Evolutionary conservation across 2,329 filamentous ascomycete genomes (phyloP).

Genomic region (Daldinia sp.): DNA sequence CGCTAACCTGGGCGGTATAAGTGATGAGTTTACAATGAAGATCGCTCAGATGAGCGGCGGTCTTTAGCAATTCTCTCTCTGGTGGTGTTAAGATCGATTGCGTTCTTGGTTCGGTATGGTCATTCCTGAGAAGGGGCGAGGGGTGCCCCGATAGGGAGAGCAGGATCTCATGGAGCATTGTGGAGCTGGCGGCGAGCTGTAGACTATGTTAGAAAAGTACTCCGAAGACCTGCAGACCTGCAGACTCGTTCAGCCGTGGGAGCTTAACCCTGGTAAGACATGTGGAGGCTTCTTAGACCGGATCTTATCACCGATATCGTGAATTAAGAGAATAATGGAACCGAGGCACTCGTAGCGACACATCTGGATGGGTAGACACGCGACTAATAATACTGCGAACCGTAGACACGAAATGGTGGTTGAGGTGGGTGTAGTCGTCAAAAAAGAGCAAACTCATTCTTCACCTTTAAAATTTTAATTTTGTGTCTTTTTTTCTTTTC

Average conservation of each 20-base stretch:
- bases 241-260: constrained; percentile 11
- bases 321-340: constrained; percentile 57
- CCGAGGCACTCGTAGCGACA: constrained; percentile 64
- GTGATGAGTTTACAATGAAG: constrained; percentile 77
- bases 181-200: constrained; percentile 33
- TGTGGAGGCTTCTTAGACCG: constrained; percentile 47
- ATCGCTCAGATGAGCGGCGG: constrained; percentile 78
- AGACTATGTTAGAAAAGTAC: constrained; percentile 35
- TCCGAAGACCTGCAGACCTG: constrained; percentile 23
- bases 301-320: constrained; percentile 54
- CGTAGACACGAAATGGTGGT: not conserved
- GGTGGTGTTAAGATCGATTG: constrained; percentile 71
- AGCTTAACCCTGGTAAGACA: constrained; percentile 41
- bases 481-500: not conserved
- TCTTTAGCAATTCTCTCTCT: constrained; percentile 81
- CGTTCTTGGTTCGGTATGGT: constrained; percentile 55
- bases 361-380: constrained; percentile 49
- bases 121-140: constrained; percentile 79
- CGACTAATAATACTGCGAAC: not conserved
- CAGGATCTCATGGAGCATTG: constrained; percentile 98
- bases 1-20: constrained; percentile 71
- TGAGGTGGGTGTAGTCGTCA: not conserved
- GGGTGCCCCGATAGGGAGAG: constrained; percentile 94
- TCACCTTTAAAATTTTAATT: not conserved
- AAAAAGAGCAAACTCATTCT: not conserved